Percentiles rank a stretch among this genome's conserved stretches.
Conservation (phyloP, 176 grass and related monocot genomes). For the Oryza meyeriana region DNA sequence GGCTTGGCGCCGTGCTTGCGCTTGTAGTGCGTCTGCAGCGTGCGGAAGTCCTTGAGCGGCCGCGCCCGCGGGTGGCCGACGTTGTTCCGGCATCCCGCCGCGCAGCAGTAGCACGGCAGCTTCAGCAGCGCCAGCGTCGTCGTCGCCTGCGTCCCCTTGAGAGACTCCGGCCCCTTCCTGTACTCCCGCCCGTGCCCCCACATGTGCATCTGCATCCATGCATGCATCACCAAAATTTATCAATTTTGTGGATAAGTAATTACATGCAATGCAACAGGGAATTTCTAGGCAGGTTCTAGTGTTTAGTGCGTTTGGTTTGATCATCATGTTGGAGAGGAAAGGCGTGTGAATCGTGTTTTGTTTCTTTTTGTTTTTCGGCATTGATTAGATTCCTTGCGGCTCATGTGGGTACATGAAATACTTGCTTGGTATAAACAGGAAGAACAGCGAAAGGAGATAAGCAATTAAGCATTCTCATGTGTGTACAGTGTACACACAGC, state of each 20-base stretch:
- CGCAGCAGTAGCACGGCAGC: conserved; percentile 95
- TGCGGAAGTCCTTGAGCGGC: conserved; percentile 96
- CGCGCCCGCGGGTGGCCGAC: conserved; percentile 64
- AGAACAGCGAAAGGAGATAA: neutral
- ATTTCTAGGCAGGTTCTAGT: neutral
- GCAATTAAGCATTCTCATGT: neutral
- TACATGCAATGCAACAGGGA: neutral
- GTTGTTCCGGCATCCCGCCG: conserved; percentile 78
- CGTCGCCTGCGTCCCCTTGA: conserved; percentile 62
- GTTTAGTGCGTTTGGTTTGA: neutral
- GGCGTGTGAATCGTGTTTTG: conserved; percentile 20
- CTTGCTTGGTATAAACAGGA: conserved; percentile 20
- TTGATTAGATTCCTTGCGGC: conserved; percentile 19
- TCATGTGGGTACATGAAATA: conserved; percentile 19
- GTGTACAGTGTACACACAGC: neutral
- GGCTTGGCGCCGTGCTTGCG: conserved; percentile 83
- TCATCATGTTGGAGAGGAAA: conserved; percentile 17
- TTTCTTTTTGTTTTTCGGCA: neutral
- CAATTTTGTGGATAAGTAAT: neutral
- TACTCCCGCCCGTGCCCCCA: conserved; percentile 97
- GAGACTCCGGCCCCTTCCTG: conserved; percentile 83
- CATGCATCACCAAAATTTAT: neutral
- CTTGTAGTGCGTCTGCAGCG: conserved; percentile 97
- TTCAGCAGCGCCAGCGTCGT: conserved; percentile 63
- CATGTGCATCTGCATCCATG: conserved; percentile 86